Evolutionary conservation across 2,329 filamentous ascomycete genomes (phyloP), one percentile per base, ranked within the genome.

Genomic region (Cercospora citrullina): DNA sequence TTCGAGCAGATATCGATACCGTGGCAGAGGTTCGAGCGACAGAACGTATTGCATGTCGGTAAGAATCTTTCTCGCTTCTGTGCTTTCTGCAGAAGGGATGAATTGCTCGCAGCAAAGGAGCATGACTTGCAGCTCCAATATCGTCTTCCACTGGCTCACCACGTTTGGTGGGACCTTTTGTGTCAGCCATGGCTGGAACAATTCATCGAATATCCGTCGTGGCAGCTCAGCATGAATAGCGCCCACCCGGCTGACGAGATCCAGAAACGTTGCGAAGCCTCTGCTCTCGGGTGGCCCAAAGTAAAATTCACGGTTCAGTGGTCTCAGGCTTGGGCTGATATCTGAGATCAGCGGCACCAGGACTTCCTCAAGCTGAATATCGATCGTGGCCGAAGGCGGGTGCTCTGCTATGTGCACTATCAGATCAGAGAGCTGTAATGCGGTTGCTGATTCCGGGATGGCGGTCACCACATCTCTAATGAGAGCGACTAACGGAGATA

Each of bases 111-210:
- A 73, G 16, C 84, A 77, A 0, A 84, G 65, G 1, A 85, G 72
- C 74, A 84, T 79, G 18, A 79, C 76, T 64, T 85, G 83, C 9
- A 84, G 73, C 66, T 85, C 83, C n/a, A 82, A 69, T 0, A 80
- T 79, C n/a, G 79, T 78, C 70, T 85, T 85, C 82, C 82, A 85
- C 58, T 80, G 79, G 67, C 77, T 81, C 45, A 84, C 80, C 39
- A 81, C 80, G 4, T 80, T 80, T 9, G 81, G 74, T 3, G 82
- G 80, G 10, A 75, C 70, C 68, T 79, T 81, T 68, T 85, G 83
- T 12, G 73, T 72, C 21, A 73, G 72, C 82, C 83, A 85, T 9
- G 79, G 81, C 30, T 81, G 70, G 4, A 83, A 65, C 1, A 84
- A 66, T 5, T 70, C 69, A 23, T 79, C 70, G 8, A 83, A 70